phyloP scores from a whole-genome alignment of 176 grass and related monocot species.

The Aegilops tauschii region DNA sequence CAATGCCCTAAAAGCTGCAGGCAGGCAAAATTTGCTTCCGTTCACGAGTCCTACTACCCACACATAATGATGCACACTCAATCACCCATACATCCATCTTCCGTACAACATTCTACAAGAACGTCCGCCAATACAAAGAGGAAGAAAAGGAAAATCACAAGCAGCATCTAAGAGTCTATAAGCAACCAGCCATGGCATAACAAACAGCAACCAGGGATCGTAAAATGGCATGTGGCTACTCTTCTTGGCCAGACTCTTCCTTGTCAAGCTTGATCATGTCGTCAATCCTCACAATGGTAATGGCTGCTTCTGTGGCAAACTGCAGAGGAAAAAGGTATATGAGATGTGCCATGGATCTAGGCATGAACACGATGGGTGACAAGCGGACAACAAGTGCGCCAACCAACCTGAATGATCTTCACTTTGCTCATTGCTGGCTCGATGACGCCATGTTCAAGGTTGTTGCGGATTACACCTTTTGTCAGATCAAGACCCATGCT shows the following conservation, averaged over 20 bases:
- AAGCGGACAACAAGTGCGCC: too few relatives aligned
- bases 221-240: conserved; percentile 28
- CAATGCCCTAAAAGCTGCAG: too few relatives aligned
- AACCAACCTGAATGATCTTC: conserved; percentile 73
- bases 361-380: too few relatives aligned
- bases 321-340: conserved; percentile 6
- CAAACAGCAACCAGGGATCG: conserved; percentile 3
- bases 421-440: conserved; percentile 99
- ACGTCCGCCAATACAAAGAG: not conserved
- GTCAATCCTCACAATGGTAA: conserved; percentile 91
- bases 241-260: conserved; percentile 62
- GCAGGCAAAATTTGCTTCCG: too few relatives aligned
- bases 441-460: conserved; percentile 86
- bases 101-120: not conserved
- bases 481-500: conserved; percentile 92
- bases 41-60: too few relatives aligned
- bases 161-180: not conserved
- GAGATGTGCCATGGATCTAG: too few relatives aligned
- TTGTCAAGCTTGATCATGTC: conserved; percentile 94
- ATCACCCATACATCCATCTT: not conserved
- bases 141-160: not conserved
- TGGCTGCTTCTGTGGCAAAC: conserved; percentile 93
- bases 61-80: not conserved
- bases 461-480: conserved; percentile 79
- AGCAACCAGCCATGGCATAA: not conserved